Evolutionary conservation across 768 basidiomycete genomes (phyloP).

Genomic region (Psilocybe tampanensis): DNA sequence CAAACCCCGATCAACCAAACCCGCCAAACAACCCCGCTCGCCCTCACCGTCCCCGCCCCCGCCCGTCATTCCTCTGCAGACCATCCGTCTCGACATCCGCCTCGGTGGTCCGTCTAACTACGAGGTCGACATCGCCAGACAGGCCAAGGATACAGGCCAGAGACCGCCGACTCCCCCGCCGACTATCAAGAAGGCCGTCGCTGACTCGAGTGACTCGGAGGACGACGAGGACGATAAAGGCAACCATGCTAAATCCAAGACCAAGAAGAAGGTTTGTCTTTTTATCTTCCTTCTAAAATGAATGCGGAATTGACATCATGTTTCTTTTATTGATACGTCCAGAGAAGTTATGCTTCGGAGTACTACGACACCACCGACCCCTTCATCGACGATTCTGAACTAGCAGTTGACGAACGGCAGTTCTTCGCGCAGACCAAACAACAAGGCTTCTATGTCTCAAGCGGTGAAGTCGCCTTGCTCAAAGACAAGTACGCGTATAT

Average conservation of each 20-base stretch:
- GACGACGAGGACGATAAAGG: constrained; percentile 47
- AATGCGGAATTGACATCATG: too few relatives aligned
- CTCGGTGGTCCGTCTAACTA: constrained; percentile 78
- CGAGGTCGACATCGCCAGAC: constrained; percentile 63
- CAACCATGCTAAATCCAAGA: constrained; percentile 21
- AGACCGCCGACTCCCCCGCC: constrained; percentile 58
- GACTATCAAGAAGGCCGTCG: constrained; percentile 31
- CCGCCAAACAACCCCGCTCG: constrained; percentile 30
- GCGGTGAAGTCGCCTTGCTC: constrained; percentile 84
- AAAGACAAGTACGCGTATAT: constrained; percentile 65
- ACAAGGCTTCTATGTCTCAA: constrained; percentile 90
- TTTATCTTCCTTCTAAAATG: not conserved
- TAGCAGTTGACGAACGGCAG: constrained; percentile 87
- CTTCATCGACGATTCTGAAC: constrained; percentile 97
- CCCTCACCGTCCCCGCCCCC: constrained; percentile 61
- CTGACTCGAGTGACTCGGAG: constrained; percentile 59
- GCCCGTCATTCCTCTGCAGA: constrained; percentile 53
- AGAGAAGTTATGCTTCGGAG: constrained; percentile 50
- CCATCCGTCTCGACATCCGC: constrained; percentile 67
- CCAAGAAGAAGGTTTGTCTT: constrained; percentile 36
- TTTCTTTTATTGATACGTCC: too few relatives aligned
- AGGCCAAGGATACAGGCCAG: constrained; percentile 69
- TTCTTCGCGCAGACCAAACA: constrained; percentile 92
- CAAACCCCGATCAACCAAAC: constrained; percentile 32
- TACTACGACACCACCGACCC: constrained; percentile 93